phyloP scores from a whole-genome alignment of 129 eudicot species.

The Mikania micrantha region DNA sequence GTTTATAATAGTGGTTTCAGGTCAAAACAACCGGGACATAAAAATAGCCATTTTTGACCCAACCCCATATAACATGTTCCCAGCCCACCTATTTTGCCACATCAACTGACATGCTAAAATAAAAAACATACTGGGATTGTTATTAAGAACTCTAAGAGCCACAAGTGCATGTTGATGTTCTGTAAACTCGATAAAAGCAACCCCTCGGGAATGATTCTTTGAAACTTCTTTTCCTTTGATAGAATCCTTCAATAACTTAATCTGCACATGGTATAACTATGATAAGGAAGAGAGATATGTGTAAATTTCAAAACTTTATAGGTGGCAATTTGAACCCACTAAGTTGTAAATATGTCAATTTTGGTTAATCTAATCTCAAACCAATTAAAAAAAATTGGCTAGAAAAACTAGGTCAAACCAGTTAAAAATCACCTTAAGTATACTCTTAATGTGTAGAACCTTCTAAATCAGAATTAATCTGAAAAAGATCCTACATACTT shows the following conservation, averaged over 20 bases:
- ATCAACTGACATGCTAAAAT: neutral
- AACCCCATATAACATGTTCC: neutral
- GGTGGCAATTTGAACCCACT: neutral
- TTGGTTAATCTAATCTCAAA: neutral
- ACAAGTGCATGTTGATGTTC: conserved; percentile 97
- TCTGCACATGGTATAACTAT: conserved; percentile 38
- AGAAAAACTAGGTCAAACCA: neutral
- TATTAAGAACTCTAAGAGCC: conserved; percentile 91
- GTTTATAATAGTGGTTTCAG: neutral
- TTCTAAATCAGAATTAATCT: neutral
- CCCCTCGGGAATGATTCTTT: conserved; percentile 82
- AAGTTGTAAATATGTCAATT: neutral
- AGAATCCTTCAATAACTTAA: conserved; percentile 66
- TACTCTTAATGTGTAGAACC: neutral
- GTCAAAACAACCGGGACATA: neutral
- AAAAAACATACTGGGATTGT: conserved; percentile 72
- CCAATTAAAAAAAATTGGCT: neutral
- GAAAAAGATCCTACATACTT: neutral
- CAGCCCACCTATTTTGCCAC: conserved; percentile 10
- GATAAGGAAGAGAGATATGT: neutral
- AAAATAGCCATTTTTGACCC: neutral
- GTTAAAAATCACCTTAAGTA: neutral
- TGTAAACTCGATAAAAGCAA: conserved; percentile 82
- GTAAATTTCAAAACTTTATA: neutral
- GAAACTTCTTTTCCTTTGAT: conserved; percentile 52